Base-by-base conservation (phyloP, 306 rosid genomes). In the Medicago ruthenica region DNA sequence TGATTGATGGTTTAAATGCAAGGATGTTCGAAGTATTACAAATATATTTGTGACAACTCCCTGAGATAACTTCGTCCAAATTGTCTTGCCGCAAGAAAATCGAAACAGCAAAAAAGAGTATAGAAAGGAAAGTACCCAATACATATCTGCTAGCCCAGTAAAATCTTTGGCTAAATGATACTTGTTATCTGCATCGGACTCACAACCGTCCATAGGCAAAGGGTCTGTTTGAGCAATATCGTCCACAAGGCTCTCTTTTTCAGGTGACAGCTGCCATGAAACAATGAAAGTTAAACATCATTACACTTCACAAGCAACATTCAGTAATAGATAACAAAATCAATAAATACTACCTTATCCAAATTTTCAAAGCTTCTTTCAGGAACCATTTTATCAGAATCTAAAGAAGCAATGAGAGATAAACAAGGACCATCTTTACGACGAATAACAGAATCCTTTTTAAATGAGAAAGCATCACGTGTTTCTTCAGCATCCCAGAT, bases 401-500 rank as follows among this genome's bases (percentile, higher is more conserved):
- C 81, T 36, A 70, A 61, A 73, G 91, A 55, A 79, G 79, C 61
- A 78, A 78, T 24, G 65, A 85, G 80, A 74, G 88, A 87, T 58
- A 80, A 76, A 82, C 80, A 47, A 44, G 87, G 81, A 71, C 75
- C 72, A 58, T 45, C 86, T 67, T 76, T 80, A 68, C 6, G 50
- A 62, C 58, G 75, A 80, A 85, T 66, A 2, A 45, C 3, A 27
- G 31, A 80, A 80, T 83, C 88, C 76, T 77, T 95, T 59, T 71
- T 90, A 79, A 92, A 95, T 18, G 85, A 87, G 86, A 95, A 95
- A 73, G 92, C 99, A 77, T 95, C 97, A 55, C 97, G 82, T 8
- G 99, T 95, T 81, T 86, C 99, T 86, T 95, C 99, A 61, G 96
- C 99, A 84, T 95, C 97, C 96, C 91, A 95, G 62, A 95, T 95